Percentiles rank a stretch among this genome's conserved stretches.
Evolutionary conservation across 768 basidiomycete species (phyloP).

Genomic region (Suillus subluteus): DNA sequence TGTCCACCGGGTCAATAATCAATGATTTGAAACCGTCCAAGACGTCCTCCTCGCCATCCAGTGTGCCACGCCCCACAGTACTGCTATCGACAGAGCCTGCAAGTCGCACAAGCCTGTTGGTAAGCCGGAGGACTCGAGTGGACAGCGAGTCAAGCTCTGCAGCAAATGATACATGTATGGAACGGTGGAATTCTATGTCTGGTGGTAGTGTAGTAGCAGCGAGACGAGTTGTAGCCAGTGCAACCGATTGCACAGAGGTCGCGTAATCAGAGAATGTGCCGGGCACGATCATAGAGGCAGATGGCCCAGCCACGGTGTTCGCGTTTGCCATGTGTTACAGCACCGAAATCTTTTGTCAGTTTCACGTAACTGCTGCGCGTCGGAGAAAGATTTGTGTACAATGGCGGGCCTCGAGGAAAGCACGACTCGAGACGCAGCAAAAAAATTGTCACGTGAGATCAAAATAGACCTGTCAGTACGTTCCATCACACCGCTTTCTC

Average conservation of each 20-base stretch:
- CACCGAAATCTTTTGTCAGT: background rate
- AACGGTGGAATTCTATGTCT: constrained; percentile 89
- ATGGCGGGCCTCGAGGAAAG: background rate
- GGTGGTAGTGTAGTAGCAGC: constrained; percentile 61
- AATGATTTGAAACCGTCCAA: constrained; percentile 79
- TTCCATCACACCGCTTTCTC: background rate
- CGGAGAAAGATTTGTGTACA: background rate
- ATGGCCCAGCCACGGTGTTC: background rate
- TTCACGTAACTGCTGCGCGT: background rate
- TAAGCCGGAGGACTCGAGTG: constrained; percentile 62
- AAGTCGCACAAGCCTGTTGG: constrained; percentile 64
- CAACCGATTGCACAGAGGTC: constrained; percentile 57
- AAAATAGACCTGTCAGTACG: background rate
- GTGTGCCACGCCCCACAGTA: constrained; percentile 38
- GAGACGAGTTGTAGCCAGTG: constrained; percentile 64
- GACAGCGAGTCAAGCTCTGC: constrained; percentile 73
- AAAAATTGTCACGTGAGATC: constrained; percentile 8
- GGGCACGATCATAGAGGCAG: constrained; percentile 18
- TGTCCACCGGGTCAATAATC: constrained; percentile 86
- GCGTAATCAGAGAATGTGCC: constrained; percentile 57
- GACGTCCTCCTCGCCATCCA: constrained; percentile 77
- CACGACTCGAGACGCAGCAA: background rate
- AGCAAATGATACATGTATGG: constrained; percentile 75
- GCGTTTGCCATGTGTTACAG: constrained; percentile 1
- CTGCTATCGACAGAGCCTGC: constrained; percentile 47